These are phyloP conservation scores for Articulospora tetracladia DNA, from an alignment of 495 filamentous ascomycete species.

Conservation along the genomic window DNA sequence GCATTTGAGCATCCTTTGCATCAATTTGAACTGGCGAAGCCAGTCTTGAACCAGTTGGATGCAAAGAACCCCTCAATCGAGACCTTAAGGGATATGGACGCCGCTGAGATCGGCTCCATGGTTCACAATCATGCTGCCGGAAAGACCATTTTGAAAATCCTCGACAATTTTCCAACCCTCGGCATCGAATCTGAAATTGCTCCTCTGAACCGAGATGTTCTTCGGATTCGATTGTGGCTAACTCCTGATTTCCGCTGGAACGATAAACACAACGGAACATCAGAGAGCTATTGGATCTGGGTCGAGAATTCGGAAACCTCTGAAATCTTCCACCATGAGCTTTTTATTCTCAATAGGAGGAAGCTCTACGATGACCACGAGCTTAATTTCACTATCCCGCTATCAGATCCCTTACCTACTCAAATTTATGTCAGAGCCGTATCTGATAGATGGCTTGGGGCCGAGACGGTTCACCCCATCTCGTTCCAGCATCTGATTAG, in stretches of 20 bases:
- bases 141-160: slow-evolving; percentile 68
- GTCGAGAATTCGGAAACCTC: slow-evolving; percentile 97
- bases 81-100: slow-evolving; percentile 83
- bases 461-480: slow-evolving; percentile 91
- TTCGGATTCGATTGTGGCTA: slow-evolving; percentile 79
- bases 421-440: slow-evolving; percentile 95
- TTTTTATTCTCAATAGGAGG: slow-evolving; percentile 83
- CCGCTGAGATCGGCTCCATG: slow-evolving; percentile 82
- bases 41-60: slow-evolving; percentile 80
- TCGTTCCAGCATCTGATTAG: slow-evolving; percentile 98
- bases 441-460: slow-evolving; percentile 94
- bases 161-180: slow-evolving; percentile 90
- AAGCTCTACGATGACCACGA: slow-evolving; percentile 94
- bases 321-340: slow-evolving; percentile 97
- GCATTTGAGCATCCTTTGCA: slow-evolving; percentile 90
- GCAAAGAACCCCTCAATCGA: slow-evolving; percentile 74
- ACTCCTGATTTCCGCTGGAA: slow-evolving; percentile 94
- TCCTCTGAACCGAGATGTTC: slow-evolving; percentile 88
- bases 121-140: slow-evolving; percentile 91
- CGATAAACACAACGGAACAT: slow-evolving; percentile 88
- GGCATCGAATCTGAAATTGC: slow-evolving; percentile 91
- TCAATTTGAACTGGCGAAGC: slow-evolving; percentile 87
- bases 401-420: slow-evolving; percentile 85
- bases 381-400: slow-evolving; percentile 93
- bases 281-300: slow-evolving; percentile 98